These are phyloP conservation scores for Saraca asoca DNA, from an alignment of 331 rosid genomes.

Conservation along the genomic window DNA sequence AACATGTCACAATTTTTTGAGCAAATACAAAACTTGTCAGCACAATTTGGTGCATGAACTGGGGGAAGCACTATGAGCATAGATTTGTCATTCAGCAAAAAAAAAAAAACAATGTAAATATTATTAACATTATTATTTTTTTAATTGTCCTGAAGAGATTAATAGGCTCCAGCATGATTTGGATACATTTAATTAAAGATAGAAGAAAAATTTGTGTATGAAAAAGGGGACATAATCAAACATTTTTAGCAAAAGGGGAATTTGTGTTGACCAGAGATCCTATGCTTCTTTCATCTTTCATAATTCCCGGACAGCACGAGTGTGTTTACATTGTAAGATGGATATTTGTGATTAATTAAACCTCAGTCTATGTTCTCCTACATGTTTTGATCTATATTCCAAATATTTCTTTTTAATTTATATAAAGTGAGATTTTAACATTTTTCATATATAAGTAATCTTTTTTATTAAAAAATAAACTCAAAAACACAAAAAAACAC, in stretches of 20 bases:
- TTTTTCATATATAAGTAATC: no score
- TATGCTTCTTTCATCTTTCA: slow-evolving; percentile 46
- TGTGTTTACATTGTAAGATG: slow-evolving; percentile 48
- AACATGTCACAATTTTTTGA: no score
- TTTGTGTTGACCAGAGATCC: slow-evolving; percentile 57
- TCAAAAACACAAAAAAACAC: no score
- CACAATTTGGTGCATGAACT: no score
- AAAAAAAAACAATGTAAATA: no score
- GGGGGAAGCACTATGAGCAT: no score
- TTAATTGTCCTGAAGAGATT: no score
- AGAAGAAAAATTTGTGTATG: slow-evolving; percentile 29
- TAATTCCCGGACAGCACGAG: slow-evolving; percentile 71
- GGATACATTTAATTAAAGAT: slow-evolving; percentile 21
- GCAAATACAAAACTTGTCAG: no score
- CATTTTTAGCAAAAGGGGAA: slow-evolving; percentile 44
- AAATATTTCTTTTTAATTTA: slow-evolving; percentile 23
- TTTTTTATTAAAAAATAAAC: no score
- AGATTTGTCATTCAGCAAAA: no score
- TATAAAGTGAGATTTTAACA: no score
- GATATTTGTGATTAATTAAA: slow-evolving; percentile 27
- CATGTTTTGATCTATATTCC: slow-evolving; percentile 39
- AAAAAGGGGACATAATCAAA: slow-evolving; percentile 51
- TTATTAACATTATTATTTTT: no score
- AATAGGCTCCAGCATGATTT: slow-evolving; percentile 8
- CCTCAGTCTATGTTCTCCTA: slow-evolving; percentile 45